Evolutionary conservation across 768 basidiomycete species (phyloP), one percentile per base, ranked within the genome.

Genomic region (Mycena galericulata): DNA sequence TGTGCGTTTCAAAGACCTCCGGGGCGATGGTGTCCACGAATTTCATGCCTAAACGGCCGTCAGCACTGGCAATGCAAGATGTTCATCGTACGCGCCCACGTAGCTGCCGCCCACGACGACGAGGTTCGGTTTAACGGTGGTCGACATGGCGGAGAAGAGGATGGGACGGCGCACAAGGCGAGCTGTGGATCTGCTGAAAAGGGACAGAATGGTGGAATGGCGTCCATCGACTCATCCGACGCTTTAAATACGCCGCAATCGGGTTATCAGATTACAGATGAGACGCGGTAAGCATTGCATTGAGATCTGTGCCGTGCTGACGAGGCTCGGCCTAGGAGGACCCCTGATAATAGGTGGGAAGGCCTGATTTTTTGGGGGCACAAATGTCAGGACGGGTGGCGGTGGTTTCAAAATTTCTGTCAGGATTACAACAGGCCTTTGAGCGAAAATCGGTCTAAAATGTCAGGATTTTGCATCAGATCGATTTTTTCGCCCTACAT

Each of bases 81-180:
- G 12, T 45, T 18, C 8, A 17, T 38, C 11, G 17, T 30, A 66
- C 70, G 27, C 34, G 62, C 81, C 81, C 26, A 80, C 81, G 67
- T 78, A 81, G 27, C 75, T 76, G 5, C 79, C 81, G 12, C 81
- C 81, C 18, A 81, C 51, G 41, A 82, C 76, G 51, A 81, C 74
- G 40, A 81, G 75, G 41, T 79, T 80, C 1, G 65, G 72, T 57
- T 75, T 77, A n/a, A 10, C 62, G n/a, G 40, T 26, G 0, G 57
- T 41, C 1, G 68, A 66, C 66, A 70, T 65, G 47, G 34, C 14
- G 20, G 34, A 30, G 34, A 30, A 45, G 2, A 59, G 58, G 24
- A 27, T 12, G 20, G 6, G 53, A n/a, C n/a, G n/a, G 43, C 30
- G 55, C 6, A 29, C 15, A 4, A 58, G 6, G 22, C 22, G 4